Conservation (phyloP, 257 asterid genomes). For the Nicotiana benthamiana region DNA sequence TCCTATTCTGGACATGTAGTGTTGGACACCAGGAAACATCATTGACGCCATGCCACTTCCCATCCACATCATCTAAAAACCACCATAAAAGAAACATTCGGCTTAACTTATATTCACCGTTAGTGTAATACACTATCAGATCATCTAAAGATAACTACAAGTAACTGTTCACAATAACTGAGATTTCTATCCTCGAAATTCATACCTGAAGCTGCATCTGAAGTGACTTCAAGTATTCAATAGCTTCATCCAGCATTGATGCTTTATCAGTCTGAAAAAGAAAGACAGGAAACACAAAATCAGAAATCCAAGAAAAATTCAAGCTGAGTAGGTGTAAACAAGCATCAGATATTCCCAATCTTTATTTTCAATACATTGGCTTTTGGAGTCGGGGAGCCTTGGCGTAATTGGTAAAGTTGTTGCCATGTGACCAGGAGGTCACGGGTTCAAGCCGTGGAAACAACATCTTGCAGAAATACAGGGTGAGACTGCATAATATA, state of each 20-base stretch:
- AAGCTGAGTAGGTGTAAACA: not conserved
- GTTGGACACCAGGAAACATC: slow-evolving; percentile 69
- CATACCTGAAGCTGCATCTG: slow-evolving; percentile 81
- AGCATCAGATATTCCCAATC: not conserved
- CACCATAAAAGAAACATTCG: not conserved
- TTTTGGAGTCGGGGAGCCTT: not conserved
- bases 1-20: slow-evolving; percentile 57
- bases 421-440: no score
- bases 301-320: not conserved
- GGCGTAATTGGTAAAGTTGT: no score
- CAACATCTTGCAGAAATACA: no score
- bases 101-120: not conserved
- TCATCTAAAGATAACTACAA: not conserved
- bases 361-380: not conserved
- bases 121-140: not conserved
- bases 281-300: not conserved
- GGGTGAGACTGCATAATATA: no score
- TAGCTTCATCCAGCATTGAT: slow-evolving; percentile 82
- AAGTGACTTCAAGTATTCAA: slow-evolving; percentile 80
- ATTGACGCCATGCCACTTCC: slow-evolving; percentile 74
- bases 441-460: no score
- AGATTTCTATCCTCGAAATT: not conserved
- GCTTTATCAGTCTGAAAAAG: slow-evolving; percentile 70
- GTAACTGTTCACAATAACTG: not conserved
- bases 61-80: slow-evolving; percentile 75